Conservation (phyloP, 148 eudicot genomes). For the Rhododendron henanense region DNA sequence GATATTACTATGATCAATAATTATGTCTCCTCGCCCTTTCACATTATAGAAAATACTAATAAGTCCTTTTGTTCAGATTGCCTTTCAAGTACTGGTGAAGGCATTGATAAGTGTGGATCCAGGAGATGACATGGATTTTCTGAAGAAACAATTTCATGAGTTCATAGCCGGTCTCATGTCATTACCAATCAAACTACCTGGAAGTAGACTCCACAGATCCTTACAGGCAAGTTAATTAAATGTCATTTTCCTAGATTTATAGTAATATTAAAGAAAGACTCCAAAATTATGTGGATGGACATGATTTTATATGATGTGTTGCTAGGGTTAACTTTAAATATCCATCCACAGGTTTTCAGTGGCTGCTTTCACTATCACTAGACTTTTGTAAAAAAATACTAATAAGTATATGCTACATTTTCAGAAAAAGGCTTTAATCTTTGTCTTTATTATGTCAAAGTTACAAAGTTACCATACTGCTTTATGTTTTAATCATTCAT, state of each 20-base stretch:
- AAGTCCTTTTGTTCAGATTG: slow-evolving; percentile 43
- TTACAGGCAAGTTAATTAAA: slow-evolving; percentile 47
- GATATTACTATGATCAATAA: background rate
- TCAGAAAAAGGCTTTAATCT: background rate
- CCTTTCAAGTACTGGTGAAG: slow-evolving; percentile 86
- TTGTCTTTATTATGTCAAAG: background rate
- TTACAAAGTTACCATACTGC: background rate
- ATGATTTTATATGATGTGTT: background rate
- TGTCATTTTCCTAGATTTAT: background rate
- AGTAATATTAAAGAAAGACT: background rate
- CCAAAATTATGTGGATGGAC: background rate
- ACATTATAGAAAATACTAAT: background rate
- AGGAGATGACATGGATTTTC: slow-evolving; percentile 69
- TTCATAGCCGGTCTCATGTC: slow-evolving; percentile 94
- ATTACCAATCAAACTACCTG: slow-evolving; percentile 80
- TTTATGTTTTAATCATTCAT: background rate
- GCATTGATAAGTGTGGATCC: slow-evolving; percentile 78
- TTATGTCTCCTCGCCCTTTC: background rate
- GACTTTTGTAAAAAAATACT: background rate
- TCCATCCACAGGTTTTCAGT: background rate
- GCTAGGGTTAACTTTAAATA: background rate
- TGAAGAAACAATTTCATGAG: slow-evolving; percentile 66
- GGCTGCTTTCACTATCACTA: background rate
- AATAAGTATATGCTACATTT: background rate
- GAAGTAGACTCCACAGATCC: slow-evolving; percentile 72